These are phyloP conservation scores for Psophocarpus tetragonolobus DNA, from an alignment of 306 rosid species.

Conservation along the genomic window DNA sequence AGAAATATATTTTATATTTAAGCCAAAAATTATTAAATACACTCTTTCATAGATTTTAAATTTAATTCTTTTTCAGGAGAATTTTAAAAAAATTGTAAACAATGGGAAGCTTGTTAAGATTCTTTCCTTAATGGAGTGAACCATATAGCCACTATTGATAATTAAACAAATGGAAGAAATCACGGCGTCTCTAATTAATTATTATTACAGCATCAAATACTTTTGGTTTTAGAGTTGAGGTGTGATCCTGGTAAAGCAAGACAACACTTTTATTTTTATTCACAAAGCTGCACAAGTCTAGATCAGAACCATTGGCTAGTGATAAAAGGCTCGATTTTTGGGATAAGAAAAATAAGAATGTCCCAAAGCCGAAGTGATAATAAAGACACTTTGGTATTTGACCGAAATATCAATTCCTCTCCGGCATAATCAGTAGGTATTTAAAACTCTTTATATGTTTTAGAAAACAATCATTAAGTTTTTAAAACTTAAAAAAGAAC, in stretches of 20 bases:
- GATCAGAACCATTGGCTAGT: neutral
- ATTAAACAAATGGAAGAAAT: neutral
- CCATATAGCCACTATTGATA: neutral
- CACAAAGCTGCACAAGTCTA: constrained; percentile 16
- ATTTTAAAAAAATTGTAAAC: neutral
- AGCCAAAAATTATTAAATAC: neutral
- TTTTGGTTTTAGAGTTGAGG: neutral
- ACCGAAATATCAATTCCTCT: neutral
- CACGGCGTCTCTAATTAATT: neutral
- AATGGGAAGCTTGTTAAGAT: neutral
- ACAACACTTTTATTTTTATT: constrained; percentile 28
- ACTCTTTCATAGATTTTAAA: neutral
- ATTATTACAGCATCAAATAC: neutral
- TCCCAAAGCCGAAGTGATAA: constrained; percentile 16
- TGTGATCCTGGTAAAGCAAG: constrained; percentile 15
- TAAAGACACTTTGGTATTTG: neutral
- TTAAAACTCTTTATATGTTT: neutral
- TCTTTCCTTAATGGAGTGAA: neutral
- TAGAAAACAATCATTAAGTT: neutral
- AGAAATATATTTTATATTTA: neutral
- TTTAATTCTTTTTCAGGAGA: too few species aligned
- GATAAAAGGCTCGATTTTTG: constrained; percentile 1
- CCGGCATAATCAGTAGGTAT: neutral
- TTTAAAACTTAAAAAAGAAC: neutral
- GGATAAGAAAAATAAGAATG: constrained; percentile 16